Conservation (phyloP, 768 basidiomycete genomes). For the Boletus barrowsii region DNA sequence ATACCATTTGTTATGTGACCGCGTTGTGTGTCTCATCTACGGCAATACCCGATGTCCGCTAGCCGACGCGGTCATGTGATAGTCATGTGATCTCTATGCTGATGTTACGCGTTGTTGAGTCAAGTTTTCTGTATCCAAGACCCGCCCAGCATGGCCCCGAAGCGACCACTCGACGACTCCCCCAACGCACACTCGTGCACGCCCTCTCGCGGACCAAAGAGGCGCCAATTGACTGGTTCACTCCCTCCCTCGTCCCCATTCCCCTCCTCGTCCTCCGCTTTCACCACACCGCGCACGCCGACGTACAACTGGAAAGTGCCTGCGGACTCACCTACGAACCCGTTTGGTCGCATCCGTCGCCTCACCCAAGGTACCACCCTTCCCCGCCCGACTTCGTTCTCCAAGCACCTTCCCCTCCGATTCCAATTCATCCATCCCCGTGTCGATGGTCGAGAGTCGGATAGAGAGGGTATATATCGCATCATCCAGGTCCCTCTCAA, state of each 20-base stretch:
- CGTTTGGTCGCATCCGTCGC: constrained; percentile 56
- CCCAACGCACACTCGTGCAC: constrained; percentile 28
- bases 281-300: constrained; percentile 38
- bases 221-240: constrained; percentile 16
- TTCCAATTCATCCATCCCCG: constrained; percentile 52
- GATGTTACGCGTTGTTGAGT: constrained; percentile 13
- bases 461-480: constrained; percentile 54
- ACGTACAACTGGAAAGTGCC: constrained; percentile 43
- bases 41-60: too few relatives aligned
- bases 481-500: constrained; percentile 67
- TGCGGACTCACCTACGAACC: constrained; percentile 69
- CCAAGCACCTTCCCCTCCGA: constrained; percentile 59
- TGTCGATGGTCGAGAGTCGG: constrained; percentile 17
- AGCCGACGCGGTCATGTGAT: constrained; percentile 12
- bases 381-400: constrained; percentile 46
- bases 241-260: constrained; percentile 30
- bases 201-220: constrained; percentile 31
- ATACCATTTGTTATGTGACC: too few relatives aligned
- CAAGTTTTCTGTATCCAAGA: not conserved
- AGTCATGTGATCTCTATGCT: constrained; percentile 10
- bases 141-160: constrained; percentile 19
- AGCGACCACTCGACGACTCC: constrained; percentile 29
- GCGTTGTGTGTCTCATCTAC: too few relatives aligned
- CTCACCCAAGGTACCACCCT: constrained; percentile 37
- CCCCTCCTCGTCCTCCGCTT: constrained; percentile 24